Evolutionary conservation across 1,139 yeast genomes (phyloP).

Genomic region (Suhomyces taliae): DNA sequence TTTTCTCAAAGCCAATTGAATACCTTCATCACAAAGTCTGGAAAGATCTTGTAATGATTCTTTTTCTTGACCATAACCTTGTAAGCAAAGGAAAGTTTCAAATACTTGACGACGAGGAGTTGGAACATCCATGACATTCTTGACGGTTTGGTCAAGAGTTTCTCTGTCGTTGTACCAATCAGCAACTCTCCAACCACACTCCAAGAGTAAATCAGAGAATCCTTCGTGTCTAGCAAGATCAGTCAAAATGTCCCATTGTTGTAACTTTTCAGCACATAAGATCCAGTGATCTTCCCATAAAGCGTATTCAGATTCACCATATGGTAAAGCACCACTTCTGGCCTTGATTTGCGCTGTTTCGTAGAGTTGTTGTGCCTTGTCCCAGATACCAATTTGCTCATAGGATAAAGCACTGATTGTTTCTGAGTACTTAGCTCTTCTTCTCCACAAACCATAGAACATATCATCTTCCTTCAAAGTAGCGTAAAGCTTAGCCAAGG

Average conservation of each 20-base stretch:
- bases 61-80: constrained; percentile 89
- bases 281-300: constrained; percentile 99
- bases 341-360: constrained; percentile 99
- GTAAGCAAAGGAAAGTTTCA: constrained; percentile 89
- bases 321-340: constrained; percentile 91
- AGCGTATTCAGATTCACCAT: constrained; percentile 92
- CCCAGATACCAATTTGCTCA: constrained; percentile 96
- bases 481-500: constrained; percentile 85
- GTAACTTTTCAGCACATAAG: constrained; percentile 91
- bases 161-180: constrained; percentile 97
- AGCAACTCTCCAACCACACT: constrained; percentile 99
- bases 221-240: constrained; percentile 98
- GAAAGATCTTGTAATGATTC: constrained; percentile 81
- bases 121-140: constrained; percentile 97
- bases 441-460: constrained; percentile 97
- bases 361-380: constrained; percentile 87
- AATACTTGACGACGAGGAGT: constrained; percentile 95
- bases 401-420: constrained; percentile 90
- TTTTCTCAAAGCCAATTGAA: constrained; percentile 85
- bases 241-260: constrained; percentile 97
- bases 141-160: constrained; percentile 90
- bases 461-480: constrained; percentile 90
- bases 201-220: constrained; percentile 86
- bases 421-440: constrained; percentile 90
- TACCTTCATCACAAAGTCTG: constrained; percentile 90